A percentile compares a stretch with the other conserved stretches of the same genome.
phyloP scores from a whole-genome alignment of 2,329 filamentous ascomycete genomes.

The Trichoderma koningii region DNA sequence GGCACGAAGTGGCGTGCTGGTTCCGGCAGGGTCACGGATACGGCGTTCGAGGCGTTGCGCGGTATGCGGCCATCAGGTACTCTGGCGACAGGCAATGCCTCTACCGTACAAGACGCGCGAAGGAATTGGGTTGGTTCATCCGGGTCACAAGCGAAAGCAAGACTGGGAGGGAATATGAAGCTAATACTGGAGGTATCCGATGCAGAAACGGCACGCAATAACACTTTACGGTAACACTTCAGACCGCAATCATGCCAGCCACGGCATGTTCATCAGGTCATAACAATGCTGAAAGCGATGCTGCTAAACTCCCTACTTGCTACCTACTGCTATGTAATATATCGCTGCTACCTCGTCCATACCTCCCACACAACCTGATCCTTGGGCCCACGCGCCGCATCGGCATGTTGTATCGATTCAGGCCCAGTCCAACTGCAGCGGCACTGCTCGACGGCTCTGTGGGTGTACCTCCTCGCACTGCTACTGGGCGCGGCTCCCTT shows the following conservation, averaged over 20 bases:
- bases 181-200: background rate
- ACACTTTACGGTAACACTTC: background rate
- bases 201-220: too few relatives aligned
- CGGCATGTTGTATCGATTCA: slow-evolving; percentile 22
- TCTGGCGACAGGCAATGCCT: background rate
- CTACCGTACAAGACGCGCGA: background rate
- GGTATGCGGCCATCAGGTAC: background rate
- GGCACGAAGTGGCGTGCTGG: too few relatives aligned
- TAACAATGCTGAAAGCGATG: too few relatives aligned
- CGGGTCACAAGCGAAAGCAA: slow-evolving; percentile 9
- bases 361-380: background rate
- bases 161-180: too few relatives aligned
- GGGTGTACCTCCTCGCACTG: slow-evolving; percentile 20
- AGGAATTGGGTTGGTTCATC: slow-evolving; percentile 14
- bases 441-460: background rate
- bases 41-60: background rate
- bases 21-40: background rate
- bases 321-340: background rate
- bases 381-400: slow-evolving; percentile 1
- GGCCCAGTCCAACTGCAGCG: slow-evolving; percentile 1
- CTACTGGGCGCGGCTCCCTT: background rate
- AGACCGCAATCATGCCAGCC: slow-evolving; percentile 3
- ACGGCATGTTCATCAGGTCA: background rate
- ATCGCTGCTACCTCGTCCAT: background rate
- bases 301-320: too few relatives aligned